phyloP scores from a whole-genome alignment of 805 yeast genomes.

The Candida orba region DNA sequence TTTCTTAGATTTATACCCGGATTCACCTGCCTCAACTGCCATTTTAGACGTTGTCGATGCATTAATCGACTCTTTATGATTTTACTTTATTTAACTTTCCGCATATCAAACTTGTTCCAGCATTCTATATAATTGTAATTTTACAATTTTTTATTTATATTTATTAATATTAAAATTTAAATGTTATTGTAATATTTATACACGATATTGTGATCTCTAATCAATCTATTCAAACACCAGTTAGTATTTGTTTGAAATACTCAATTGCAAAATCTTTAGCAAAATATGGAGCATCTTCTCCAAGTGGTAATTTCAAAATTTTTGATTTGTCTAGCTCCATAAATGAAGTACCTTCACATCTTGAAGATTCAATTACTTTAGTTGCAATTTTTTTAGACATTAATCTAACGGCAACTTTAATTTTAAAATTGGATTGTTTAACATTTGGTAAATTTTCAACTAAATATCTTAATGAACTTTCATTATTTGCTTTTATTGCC shows the following conservation, averaged over 20 bases:
- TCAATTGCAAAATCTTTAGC: slow-evolving; percentile 8
- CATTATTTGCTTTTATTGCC: slow-evolving; percentile 21
- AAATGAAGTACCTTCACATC: slow-evolving; percentile 10
- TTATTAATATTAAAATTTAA: too few relatives aligned
- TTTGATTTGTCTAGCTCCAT: slow-evolving; percentile 25
- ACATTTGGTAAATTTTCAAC: slow-evolving; percentile 39
- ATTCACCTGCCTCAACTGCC: slow-evolving; percentile 88
- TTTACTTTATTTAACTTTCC: not conserved
- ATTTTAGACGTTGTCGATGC: slow-evolving; percentile 76
- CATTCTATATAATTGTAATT: not conserved
- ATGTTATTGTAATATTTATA: too few relatives aligned
- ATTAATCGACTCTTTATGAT: slow-evolving; percentile 40
- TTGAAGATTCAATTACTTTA: slow-evolving; percentile 9
- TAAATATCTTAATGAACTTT: slow-evolving; percentile 31
- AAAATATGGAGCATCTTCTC: slow-evolving; percentile 27
- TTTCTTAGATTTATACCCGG: slow-evolving; percentile 77
- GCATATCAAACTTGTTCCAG: not conserved
- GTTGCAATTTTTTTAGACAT: slow-evolving; percentile 42
- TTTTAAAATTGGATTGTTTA: slow-evolving; percentile 28
- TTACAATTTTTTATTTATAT: not conserved
- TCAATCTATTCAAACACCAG: slow-evolving; percentile 2
- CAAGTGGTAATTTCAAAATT: slow-evolving; percentile 33
- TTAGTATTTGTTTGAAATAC: slow-evolving; percentile 6
- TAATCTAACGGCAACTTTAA: slow-evolving; percentile 43
- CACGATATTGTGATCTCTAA: too few relatives aligned